Percentiles rank a stretch among this genome's conserved stretches.
Conservation (phyloP, 805 yeast genomes). For the Metschnikowia noctiluminum region DNA sequence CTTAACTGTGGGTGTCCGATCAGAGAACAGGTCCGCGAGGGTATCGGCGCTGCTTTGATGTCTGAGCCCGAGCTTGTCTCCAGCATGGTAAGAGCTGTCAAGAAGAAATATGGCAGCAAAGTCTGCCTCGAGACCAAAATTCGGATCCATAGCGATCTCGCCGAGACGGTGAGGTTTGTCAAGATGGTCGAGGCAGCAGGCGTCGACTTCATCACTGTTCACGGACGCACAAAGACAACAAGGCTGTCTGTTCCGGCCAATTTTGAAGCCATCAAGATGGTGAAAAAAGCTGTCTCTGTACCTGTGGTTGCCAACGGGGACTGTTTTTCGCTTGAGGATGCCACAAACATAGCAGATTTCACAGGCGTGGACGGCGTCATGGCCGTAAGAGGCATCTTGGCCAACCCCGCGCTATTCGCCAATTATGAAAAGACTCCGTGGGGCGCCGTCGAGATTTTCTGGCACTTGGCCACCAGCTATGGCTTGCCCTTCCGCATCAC, state of each 20-base stretch:
- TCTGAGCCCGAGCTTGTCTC: slow-evolving; percentile 75
- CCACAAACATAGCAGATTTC: slow-evolving; percentile 51
- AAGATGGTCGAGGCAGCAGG: slow-evolving; percentile 77
- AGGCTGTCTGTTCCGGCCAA: slow-evolving; percentile 82
- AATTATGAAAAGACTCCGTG: slow-evolving; percentile 79
- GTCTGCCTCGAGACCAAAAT: slow-evolving; percentile 90
- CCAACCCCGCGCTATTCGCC: slow-evolving; percentile 84
- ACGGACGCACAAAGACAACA: slow-evolving; percentile 84
- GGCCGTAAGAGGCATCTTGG: slow-evolving; percentile 87
- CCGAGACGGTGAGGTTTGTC: slow-evolving; percentile 72
- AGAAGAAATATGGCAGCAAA: slow-evolving; percentile 62
- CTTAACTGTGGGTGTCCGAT: slow-evolving; percentile 98
- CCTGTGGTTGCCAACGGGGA: slow-evolving; percentile 99
- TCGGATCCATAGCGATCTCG: slow-evolving; percentile 73
- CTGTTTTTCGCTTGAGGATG: slow-evolving; percentile 67
- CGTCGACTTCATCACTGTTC: slow-evolving; percentile 90
- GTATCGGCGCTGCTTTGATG: slow-evolving; percentile 96
- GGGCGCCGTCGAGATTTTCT: slow-evolving; percentile 82
- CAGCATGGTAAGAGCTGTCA: slow-evolving; percentile 80
- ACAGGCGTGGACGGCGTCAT: slow-evolving; percentile 91
- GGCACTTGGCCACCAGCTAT: slow-evolving; percentile 72
- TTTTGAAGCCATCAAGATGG: slow-evolving; percentile 70
- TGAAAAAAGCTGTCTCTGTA: slow-evolving; percentile 52
- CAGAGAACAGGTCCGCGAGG: slow-evolving; percentile 89
- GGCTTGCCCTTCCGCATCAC: slow-evolving; percentile 82